A percentile compares a stretch with the other conserved stretches of the same genome.
These are phyloP conservation scores for Aspergillus alliaceus DNA, from an alignment of 2,329 filamentous ascomycete genomes.

Conservation along the genomic window DNA sequence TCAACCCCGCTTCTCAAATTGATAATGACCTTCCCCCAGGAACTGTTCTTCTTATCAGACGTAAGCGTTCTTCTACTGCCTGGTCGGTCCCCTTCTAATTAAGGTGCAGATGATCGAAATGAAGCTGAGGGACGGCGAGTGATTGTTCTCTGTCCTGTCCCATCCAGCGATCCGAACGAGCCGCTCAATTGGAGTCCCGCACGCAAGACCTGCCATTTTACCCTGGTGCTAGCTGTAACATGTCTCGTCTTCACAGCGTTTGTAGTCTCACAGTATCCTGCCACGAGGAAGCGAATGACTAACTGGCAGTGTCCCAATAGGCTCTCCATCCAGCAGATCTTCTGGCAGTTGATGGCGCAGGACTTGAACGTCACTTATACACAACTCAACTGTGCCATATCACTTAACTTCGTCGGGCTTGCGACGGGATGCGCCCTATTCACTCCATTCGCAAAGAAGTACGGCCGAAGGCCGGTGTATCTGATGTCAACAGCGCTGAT, in stretches of 20 bases:
- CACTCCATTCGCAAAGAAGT: conserved; percentile 48
- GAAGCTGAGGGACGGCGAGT: conserved; percentile 6
- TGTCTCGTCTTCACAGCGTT: conserved; percentile 44
- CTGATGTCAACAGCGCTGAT: conserved; percentile 43
- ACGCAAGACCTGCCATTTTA: conserved; percentile 46
- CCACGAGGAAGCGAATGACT: too few relatives aligned
- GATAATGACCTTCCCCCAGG: conserved; percentile 20
- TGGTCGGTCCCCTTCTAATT: background rate
- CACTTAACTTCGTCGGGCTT: conserved; percentile 47
- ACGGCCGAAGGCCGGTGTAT: conserved; percentile 48
- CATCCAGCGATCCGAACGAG: conserved; percentile 39
- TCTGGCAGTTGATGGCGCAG: conserved; percentile 48
- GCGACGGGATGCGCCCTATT: conserved; percentile 47
- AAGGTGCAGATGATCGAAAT: conserved; percentile 10
- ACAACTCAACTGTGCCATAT: conserved; percentile 48
- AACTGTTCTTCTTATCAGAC: conserved; percentile 26
- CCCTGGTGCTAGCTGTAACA: conserved; percentile 44
- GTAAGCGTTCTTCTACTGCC: conserved; percentile 5
- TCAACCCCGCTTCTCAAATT: background rate
- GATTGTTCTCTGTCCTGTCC: conserved; percentile 38
- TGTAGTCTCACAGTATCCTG: background rate
- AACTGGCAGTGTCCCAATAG: conserved; percentile 7
- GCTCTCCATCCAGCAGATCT: conserved; percentile 41
- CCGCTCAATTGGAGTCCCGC: conserved; percentile 47
- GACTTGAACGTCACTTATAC: conserved; percentile 46